A percentile compares a stretch with the other conserved stretches of the same genome.
These are phyloP conservation scores for Penicillium longicatenatum DNA, from an alignment of 495 filamentous ascomycete species.

Conservation along the genomic window DNA sequence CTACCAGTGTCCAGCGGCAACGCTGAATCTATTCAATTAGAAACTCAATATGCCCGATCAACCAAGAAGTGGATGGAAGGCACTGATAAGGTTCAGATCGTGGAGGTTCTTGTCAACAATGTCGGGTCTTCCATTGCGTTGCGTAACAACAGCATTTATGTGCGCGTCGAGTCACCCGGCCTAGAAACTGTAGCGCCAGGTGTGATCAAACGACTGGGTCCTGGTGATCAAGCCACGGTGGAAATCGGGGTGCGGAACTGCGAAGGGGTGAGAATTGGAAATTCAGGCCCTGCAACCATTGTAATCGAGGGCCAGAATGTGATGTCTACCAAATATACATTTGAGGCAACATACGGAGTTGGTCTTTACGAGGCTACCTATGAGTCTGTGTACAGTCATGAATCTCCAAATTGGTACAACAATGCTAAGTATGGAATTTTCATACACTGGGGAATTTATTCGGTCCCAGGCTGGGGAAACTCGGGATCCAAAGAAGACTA, in stretches of 20 bases:
- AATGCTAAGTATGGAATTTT: constrained; percentile 57
- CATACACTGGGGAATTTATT: constrained; percentile 58
- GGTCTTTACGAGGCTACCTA: constrained; percentile 34
- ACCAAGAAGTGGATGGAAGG: constrained; percentile 54
- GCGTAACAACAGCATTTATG: constrained; percentile 35
- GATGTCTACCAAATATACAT: constrained; percentile 22
- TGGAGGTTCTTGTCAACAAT: constrained; percentile 56
- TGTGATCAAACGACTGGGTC: constrained; percentile 49
- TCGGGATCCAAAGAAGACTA: constrained; percentile 50
- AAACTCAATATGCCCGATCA: constrained; percentile 51
- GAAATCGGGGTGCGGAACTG: constrained; percentile 45
- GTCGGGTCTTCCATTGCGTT: constrained; percentile 43
- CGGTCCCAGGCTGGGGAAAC: constrained; percentile 59
- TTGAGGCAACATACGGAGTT: constrained; percentile 39
- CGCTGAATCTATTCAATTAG: constrained; percentile 9
- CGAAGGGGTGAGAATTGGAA: constrained; percentile 13
- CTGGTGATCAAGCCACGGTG: constrained; percentile 53
- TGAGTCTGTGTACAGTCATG: constrained; percentile 46
- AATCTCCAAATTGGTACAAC: constrained; percentile 55
- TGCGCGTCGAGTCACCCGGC: constrained; percentile 39
- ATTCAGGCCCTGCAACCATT: constrained; percentile 29
- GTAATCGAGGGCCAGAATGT: constrained; percentile 29
- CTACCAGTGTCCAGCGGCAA: constrained; percentile 8
- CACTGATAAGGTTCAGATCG: constrained; percentile 47
- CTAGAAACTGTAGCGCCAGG: constrained; percentile 40